Evolutionary conservation across 305 asterid genomes (phyloP), one percentile per base, ranked within the genome.

Genomic region (Ruellia speciosa): DNA sequence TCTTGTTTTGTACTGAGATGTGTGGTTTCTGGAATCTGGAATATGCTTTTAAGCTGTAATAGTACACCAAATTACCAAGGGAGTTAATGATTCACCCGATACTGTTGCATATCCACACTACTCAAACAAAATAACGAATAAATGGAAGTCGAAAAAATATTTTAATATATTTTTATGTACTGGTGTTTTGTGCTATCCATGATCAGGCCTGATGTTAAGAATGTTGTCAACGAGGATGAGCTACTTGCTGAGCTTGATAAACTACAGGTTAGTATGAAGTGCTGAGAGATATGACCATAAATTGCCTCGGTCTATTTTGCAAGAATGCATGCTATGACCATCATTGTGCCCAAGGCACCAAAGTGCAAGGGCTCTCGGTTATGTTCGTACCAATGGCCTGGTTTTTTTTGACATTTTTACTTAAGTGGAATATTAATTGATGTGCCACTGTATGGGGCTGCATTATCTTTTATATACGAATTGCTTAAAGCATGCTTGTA

Each of bases 241-340:
- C 57, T 62, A 18, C 65, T 51, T 55, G 70, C 81, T 47, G 93
- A 84, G 75, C 64, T 93, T 71, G 78, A 71, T 6, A 66, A 78
- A 63, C 78, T 89, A 69, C 80, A 86, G 96, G 99, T 93, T 72
- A 49, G 75, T 72, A 17, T 59, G 35, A 65, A 9, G 11, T 43
- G 41, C 41, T 37, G 41, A 37, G 41, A 37, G 9, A 10, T 10
- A 0, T 7, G 9, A 37, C 6, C 1, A 37, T 6, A 37, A 24
- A 24, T 24, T 24, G 2, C 3, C 4, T 24, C n/a, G n/a, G n/a
- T 24, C 2, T 24, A 24, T 24, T 24, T 24, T 24, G 31, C 31
- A 24, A 24, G 31, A 24, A 24, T 24, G 31, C 31, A 24, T 24
- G 10, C 45, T 12, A 39, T 39, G 13, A 39, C 45, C 13, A 3